Evolutionary conservation across 176 grass and related monocot genomes (phyloP).

Genomic region (Oryza longistaminata): DNA sequence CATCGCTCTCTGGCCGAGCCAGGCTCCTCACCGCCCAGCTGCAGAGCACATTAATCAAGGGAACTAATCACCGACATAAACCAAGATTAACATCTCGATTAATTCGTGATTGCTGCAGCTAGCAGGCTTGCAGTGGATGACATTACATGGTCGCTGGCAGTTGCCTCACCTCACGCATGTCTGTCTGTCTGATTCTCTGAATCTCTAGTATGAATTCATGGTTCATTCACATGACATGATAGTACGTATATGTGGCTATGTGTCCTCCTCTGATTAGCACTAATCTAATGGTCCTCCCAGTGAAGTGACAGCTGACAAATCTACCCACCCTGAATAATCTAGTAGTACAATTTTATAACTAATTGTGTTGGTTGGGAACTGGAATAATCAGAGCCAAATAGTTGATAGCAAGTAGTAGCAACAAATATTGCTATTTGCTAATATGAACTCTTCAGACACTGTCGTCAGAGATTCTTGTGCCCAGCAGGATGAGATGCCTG

Average conservation of each 20-base stretch:
- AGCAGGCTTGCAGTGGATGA: background rate
- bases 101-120: background rate
- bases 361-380: background rate
- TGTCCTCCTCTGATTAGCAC: background rate
- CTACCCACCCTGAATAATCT: background rate
- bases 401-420: background rate
- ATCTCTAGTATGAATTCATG: background rate
- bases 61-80: background rate
- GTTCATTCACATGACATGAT: background rate
- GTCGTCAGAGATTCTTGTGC: background rate
- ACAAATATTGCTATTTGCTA: background rate
- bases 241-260: background rate
- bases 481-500: background rate
- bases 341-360: background rate
- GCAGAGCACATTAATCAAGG: background rate
- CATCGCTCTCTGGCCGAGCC: too few species aligned
- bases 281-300: background rate
- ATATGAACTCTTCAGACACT: background rate
- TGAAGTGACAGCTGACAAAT: background rate
- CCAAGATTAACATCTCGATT: background rate
- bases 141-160: background rate
- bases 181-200: background rate
- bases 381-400: constrained; percentile 1
- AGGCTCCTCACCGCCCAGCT: too few species aligned
- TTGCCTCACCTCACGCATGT: background rate